Percentiles rank a stretch among this genome's conserved stretches.
phyloP scores from a whole-genome alignment of 2,329 filamentous ascomycete genomes.

The Hymenoscyphus albidus region DNA sequence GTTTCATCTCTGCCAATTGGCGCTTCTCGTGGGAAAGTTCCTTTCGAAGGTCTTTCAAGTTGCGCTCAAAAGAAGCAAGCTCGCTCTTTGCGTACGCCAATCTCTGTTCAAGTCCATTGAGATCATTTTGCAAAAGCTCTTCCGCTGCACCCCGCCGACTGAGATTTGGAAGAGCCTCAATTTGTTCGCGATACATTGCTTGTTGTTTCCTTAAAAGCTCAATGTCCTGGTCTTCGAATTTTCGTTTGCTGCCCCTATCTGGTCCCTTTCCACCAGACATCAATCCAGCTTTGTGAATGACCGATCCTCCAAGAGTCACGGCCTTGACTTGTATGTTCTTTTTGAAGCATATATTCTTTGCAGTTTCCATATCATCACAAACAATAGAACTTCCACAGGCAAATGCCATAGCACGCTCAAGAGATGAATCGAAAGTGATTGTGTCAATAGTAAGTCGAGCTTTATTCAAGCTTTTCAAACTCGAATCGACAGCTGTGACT shows the following conservation, averaged over 20 bases:
- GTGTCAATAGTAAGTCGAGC: constrained; percentile 91
- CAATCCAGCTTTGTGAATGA: constrained; percentile 92
- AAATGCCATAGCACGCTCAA: constrained; percentile 90
- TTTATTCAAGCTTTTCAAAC: constrained; percentile 82
- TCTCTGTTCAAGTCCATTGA: constrained; percentile 75
- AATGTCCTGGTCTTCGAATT: constrained; percentile 87
- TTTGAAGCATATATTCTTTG: constrained; percentile 85
- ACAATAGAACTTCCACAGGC: constrained; percentile 94
- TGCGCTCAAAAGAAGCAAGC: constrained; percentile 72
- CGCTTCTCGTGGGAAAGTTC: constrained; percentile 70
- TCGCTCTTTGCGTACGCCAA: constrained; percentile 71
- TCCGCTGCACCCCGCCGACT: constrained; percentile 74
- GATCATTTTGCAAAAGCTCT: constrained; percentile 74
- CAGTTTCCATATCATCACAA: constrained; percentile 81
- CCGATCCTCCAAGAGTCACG: constrained; percentile 89
- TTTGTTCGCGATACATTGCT: constrained; percentile 71
- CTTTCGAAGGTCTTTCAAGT: constrained; percentile 77
- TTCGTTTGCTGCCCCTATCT: constrained; percentile 68
- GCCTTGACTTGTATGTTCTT: constrained; percentile 84
- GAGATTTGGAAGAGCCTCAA: constrained; percentile 74
- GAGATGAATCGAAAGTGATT: constrained; percentile 83
- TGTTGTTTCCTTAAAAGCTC: constrained; percentile 76
- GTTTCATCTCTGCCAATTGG: constrained; percentile 71
- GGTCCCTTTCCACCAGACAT: constrained; percentile 93
- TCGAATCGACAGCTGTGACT: constrained; percentile 84